These are phyloP conservation scores for Agaricus subrufescens DNA, from an alignment of 768 basidiomycete species.

Conservation along the genomic window DNA sequence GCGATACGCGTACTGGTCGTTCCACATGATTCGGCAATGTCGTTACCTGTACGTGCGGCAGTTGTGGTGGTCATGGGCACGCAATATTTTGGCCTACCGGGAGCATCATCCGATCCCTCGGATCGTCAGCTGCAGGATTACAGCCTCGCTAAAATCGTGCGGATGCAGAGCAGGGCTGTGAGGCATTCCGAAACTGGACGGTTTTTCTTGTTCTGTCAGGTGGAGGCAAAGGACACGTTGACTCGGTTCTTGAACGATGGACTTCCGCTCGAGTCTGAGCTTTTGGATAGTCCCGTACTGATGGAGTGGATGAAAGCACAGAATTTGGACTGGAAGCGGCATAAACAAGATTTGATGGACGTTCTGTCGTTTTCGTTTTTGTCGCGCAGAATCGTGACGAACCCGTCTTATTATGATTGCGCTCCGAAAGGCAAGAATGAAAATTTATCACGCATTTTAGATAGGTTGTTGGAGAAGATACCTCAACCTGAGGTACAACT, in stretches of 20 bases:
- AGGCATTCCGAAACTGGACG: constrained; percentile 53
- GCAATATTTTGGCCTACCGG: constrained; percentile 59
- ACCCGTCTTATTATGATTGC: constrained; percentile 83
- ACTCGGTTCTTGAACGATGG: constrained; percentile 85
- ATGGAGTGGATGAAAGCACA: constrained; percentile 20
- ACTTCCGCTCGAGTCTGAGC: constrained; percentile 80
- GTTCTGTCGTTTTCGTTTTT: constrained; percentile 80
- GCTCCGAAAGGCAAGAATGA: constrained; percentile 39
- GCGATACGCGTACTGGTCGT: constrained; percentile 76
- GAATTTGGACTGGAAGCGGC: constrained; percentile 13
- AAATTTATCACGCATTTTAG: constrained; percentile 67
- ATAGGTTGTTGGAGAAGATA: constrained; percentile 33
- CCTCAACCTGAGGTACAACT: background rate
- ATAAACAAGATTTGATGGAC: constrained; percentile 71
- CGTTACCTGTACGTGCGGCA: constrained; percentile 76
- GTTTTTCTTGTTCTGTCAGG: constrained; percentile 87
- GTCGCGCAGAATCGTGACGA: constrained; percentile 60
- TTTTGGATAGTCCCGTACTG: constrained; percentile 50
- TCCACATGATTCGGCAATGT: constrained; percentile 85
- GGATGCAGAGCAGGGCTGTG: constrained; percentile 89
- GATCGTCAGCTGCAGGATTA: constrained; percentile 80
- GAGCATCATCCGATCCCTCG: constrained; percentile 30
- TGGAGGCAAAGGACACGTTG: constrained; percentile 78
- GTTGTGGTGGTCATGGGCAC: constrained; percentile 90
- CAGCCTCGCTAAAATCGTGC: constrained; percentile 71